Base-by-base conservation (phyloP, 2,329 filamentous ascomycete species). In the Metarhizium guizhouense region DNA sequence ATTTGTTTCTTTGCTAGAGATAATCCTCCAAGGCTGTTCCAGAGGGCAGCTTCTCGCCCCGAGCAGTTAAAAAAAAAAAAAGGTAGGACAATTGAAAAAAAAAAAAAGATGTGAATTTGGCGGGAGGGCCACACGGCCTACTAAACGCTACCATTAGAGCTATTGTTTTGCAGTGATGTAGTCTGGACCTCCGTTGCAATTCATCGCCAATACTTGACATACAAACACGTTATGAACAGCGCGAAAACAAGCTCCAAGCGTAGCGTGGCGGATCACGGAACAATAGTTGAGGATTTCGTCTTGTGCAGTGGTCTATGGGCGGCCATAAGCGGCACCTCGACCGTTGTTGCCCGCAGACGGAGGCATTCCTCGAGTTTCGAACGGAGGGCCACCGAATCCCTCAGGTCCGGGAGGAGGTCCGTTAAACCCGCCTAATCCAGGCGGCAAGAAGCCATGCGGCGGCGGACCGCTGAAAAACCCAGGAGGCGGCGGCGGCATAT, bases 291-390 rank as follows among this genome's bases (percentile, higher is more conserved):
- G 25, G 20, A 47, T 16, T 6, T 7, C 7, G 42, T 11, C 16
- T 6, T 20, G 42, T 45, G 18, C 16, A 18, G 25, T n/a, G n/a
- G 10, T 53, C 56, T 60, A 70, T 20, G 64, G 67, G n/a, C 70
- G 65, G 47, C 68, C 68, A 52, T 63, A 72, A 40, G 61, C 63
- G 32, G 66, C 64, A 4, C 70, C 69, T 18, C 70, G 67, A n/a
- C 68, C 66, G 48, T 66, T 66, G 36, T 76, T 76, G 32, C 76
- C 75, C 16, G 76, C 74, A 32, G 79, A 16, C 8, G 60, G 78
- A 53, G 78, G 79, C 69, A 81, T 79, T 30, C 78, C 77, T 52
- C 80, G 76, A 48, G 73, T 76, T 61, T 84, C 82, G 62, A 81
- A 84, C 2, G 75, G 76, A 6, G 67, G 66, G 6, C 74, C 76